Percentiles rank a stretch among this genome's conserved stretches.
Conservation (phyloP, 2,329 filamentous ascomycete genomes). For the Penicillium sp. region DNA sequence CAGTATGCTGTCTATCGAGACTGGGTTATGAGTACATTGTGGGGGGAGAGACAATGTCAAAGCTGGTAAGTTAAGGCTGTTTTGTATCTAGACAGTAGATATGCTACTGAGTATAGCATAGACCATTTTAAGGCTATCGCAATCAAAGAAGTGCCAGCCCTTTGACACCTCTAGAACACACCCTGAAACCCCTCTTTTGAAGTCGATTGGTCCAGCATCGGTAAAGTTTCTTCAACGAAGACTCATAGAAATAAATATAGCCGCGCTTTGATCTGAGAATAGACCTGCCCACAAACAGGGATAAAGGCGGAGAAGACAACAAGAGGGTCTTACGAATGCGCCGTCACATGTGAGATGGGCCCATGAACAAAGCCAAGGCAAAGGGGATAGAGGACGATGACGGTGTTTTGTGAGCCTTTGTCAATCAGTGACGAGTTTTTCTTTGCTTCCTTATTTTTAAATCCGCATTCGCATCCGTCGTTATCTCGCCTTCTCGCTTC, state of each 20-base stretch:
- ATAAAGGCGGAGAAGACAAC: neutral
- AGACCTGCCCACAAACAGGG: neutral
- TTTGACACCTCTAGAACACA: neutral
- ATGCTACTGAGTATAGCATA: neutral
- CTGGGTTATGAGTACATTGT: neutral
- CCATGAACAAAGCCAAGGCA: neutral
- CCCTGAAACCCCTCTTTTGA: neutral
- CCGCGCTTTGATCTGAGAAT: neutral
- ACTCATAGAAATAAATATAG: neutral
- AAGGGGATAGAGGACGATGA: neutral
- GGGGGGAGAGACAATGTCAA: neutral
- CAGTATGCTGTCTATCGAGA: neutral
- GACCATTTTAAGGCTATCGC: neutral
- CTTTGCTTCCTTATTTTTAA: conserved; percentile 5
- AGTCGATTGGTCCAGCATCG: neutral
- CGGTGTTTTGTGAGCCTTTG: neutral
- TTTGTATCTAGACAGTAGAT: neutral
- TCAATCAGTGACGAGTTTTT: neutral
- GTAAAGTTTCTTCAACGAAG: neutral
- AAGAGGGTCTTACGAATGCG: neutral
- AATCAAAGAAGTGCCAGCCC: neutral
- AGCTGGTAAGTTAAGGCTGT: neutral
- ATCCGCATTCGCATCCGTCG: neutral
- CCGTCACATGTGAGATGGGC: neutral
- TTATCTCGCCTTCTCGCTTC: conserved; percentile 4